A percentile compares a stretch with the other conserved stretches of the same genome.
These are phyloP conservation scores for Moniliella sp. DNA, from an alignment of 1,284 basidiomycete species.

Conservation along the genomic window DNA sequence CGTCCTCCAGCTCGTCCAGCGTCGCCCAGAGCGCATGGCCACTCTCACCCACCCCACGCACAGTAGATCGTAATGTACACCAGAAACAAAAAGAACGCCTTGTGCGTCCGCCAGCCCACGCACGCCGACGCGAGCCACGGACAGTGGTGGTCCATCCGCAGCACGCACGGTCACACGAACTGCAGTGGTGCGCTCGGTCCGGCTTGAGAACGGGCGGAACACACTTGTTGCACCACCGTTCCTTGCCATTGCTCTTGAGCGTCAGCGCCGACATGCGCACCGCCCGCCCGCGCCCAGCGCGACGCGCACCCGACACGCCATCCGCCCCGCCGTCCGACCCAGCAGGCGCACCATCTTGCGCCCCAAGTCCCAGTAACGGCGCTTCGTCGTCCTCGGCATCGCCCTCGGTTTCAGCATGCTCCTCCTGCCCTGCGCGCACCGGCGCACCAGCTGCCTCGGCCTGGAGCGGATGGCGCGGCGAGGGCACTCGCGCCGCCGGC, in stretches of 20 bases:
- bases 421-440: too few relatives aligned
- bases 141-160: slow-evolving; percentile 26
- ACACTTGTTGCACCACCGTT: slow-evolving; percentile 10
- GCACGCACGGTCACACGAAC: slow-evolving; percentile 16
- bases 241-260: slow-evolving; percentile 7
- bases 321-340: too few relatives aligned
- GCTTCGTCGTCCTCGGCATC: too few relatives aligned
- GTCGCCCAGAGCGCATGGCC: slow-evolving; percentile 22
- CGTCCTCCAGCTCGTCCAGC: slow-evolving; percentile 24
- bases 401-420: too few relatives aligned
- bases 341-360: too few relatives aligned
- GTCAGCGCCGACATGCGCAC: slow-evolving; percentile 3
- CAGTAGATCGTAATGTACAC: slow-evolving; percentile 24
- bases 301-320: too few relatives aligned
- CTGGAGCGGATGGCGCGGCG: too few relatives aligned
- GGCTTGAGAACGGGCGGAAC: slow-evolving; percentile 16
- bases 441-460: too few relatives aligned
- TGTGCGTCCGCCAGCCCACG: slow-evolving; percentile 33
- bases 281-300: too few relatives aligned
- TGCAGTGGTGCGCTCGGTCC: slow-evolving; percentile 28
- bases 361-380: too few relatives aligned
- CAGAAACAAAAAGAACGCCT: slow-evolving; percentile 34
- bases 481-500: too few relatives aligned
- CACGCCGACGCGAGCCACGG: slow-evolving; percentile 30
- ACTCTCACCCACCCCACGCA: slow-evolving; percentile 11